Conservation (phyloP, 2,329 filamentous ascomycete genomes). For the Colletotrichum euphorbiae region DNA sequence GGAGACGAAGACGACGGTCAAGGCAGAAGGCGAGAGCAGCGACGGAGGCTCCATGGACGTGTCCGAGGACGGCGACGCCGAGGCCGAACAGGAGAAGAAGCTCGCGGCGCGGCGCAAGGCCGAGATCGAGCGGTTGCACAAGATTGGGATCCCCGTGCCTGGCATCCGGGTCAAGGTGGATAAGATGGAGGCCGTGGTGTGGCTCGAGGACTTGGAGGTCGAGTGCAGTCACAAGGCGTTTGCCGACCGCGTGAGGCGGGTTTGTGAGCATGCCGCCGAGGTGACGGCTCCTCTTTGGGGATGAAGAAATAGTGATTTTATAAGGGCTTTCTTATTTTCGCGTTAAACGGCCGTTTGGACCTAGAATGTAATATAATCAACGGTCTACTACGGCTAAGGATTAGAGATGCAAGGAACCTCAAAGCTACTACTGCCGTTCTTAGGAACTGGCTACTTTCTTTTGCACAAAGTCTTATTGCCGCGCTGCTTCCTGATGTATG, state of each 20-base stretch:
- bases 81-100: conserved; percentile 51
- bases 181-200: conserved; percentile 87
- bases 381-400: neutral
- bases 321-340: neutral
- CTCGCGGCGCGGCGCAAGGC: conserved; percentile 67
- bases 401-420: neutral
- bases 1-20: conserved; percentile 50
- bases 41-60: conserved; percentile 35
- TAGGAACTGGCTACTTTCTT: too few relatives aligned
- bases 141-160: conserved; percentile 88
- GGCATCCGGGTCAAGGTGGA: conserved; percentile 90
- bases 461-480: neutral
- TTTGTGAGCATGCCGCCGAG: conserved; percentile 91
- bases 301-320: conserved; percentile 42
- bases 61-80: conserved; percentile 43
- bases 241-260: conserved; percentile 85
- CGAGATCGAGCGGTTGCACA: conserved; percentile 83
- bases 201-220: conserved; percentile 91
- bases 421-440: neutral
- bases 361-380: conserved; percentile 27
- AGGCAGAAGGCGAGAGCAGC: conserved; percentile 42
- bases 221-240: conserved; percentile 85
- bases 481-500: too few relatives aligned
- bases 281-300: conserved; percentile 82
- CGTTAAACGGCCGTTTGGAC: conserved; percentile 7